Conservation (phyloP, 2,329 filamentous ascomycete genomes). For the Tricladium varicosporioides region DNA sequence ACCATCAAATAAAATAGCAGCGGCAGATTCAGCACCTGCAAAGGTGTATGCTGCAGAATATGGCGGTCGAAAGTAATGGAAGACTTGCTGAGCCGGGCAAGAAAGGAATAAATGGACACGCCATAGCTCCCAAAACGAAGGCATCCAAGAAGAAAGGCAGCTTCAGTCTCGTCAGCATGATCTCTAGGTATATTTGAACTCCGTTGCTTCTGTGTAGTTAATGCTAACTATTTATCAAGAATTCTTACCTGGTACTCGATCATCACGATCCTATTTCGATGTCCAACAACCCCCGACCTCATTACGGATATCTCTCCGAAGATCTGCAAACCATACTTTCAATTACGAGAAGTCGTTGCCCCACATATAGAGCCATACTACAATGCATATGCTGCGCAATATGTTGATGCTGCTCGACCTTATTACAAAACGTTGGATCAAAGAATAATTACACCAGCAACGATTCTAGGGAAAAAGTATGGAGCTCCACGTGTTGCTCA, state of each 20-base stretch:
- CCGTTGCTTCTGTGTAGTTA: not conserved
- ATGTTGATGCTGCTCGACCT: constrained; percentile 72
- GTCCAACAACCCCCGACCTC: constrained; percentile 66
- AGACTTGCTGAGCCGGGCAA: constrained; percentile 31
- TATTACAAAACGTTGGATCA: constrained; percentile 67
- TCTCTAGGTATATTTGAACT: constrained; percentile 51
- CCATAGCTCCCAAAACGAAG: constrained; percentile 34
- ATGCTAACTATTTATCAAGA: constrained; percentile 43
- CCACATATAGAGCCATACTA: constrained; percentile 87
- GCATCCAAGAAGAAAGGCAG: constrained; percentile 20
- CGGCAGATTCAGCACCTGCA: constrained; percentile 7
- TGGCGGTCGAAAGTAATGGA: constrained; percentile 40
- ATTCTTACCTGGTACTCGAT: constrained; percentile 84
- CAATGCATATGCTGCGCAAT: constrained; percentile 76
- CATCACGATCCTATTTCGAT: constrained; percentile 76
- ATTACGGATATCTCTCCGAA: constrained; percentile 69
- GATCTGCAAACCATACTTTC: constrained; percentile 82
- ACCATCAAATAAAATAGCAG: not conserved
- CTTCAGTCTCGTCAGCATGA: constrained; percentile 44
- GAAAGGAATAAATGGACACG: constrained; percentile 39
- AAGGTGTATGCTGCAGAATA: constrained; percentile 31
- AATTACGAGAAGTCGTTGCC: constrained; percentile 58
- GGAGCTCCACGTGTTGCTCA: constrained; percentile 71
- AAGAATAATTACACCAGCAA: constrained; percentile 66
- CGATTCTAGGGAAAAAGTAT: constrained; percentile 66